Base-by-base conservation (phyloP, 768 basidiomycete genomes). In the Rhodotorula toruloides region DNA sequence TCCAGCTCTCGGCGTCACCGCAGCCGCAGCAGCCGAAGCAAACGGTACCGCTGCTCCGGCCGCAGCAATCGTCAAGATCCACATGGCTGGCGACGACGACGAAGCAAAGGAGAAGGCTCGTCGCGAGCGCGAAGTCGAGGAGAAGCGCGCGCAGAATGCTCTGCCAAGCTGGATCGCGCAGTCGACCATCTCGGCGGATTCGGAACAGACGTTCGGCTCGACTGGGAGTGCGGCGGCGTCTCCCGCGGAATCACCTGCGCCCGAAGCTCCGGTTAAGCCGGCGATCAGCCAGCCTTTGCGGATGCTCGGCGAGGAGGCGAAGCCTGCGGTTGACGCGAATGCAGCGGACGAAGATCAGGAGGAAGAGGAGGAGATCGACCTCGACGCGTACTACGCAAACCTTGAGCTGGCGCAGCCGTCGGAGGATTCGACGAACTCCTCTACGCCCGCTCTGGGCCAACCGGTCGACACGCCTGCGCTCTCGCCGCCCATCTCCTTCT, bases 151-250 rank as follows among this genome's bases (percentile, higher is more conserved):
- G 75, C 92, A 98, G 79, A 97, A 98, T 76, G 84, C 86, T 0
- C 80, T 99, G 50, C 96, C 96, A 1, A 82, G 88, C 19, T 99
- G 96, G 96, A 90, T 96, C 80, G 83, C 92, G 72, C 89, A 90
- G 78, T 93, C 91, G 75, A 99, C 96, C 5, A 91, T 99, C 67
- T 87, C 91, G 7, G 91, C 92, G 14, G 88, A 93, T 71, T 80
- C 91, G 87, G 90, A 29, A 27, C 50, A 34, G 53, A n/a, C n/a
- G n/a, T n/a, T n/a, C 34, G 25, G 36, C 3, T 7, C 25, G 52
- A 9, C n/a, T 1, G 29, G 12, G 48, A 31, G 13, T n/a, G 40
- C 39, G 40, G 25, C 3, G 81, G 93, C 91, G 43, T 48, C 43
- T n/a, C n/a, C n/a, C n/a, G n/a, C n/a, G n/a, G n/a, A n/a, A n/a